These are phyloP conservation scores for Apiospora arundinis DNA, from an alignment of 2,329 filamentous ascomycete genomes.

Conservation along the genomic window DNA sequence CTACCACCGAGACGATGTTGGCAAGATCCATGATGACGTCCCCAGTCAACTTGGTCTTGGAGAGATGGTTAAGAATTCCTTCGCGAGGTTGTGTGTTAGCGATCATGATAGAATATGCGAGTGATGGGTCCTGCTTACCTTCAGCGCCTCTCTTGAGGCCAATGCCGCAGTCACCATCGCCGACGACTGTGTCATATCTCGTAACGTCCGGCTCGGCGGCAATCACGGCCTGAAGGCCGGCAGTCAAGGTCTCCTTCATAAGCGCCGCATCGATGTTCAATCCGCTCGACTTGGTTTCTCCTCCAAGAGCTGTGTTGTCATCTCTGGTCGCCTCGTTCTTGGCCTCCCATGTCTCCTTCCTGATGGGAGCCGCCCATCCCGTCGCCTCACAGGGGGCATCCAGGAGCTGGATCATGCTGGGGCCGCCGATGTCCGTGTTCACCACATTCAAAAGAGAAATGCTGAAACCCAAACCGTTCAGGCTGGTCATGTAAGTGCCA, in stretches of 20 bases:
- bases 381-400: slow-evolving; percentile 73
- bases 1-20: slow-evolving; percentile 59
- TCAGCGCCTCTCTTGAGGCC: slow-evolving; percentile 88
- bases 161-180: slow-evolving; percentile 89
- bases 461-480: slow-evolving; percentile 79
- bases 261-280: slow-evolving; percentile 58
- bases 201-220: slow-evolving; percentile 75
- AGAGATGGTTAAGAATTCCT: slow-evolving; percentile 61
- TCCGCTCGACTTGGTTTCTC: slow-evolving; percentile 50
- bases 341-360: slow-evolving; percentile 67
- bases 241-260: slow-evolving; percentile 59
- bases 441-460: slow-evolving; percentile 72
- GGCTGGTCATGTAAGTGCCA: slow-evolving; percentile 79
- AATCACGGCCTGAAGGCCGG: slow-evolving; percentile 67
- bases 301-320: slow-evolving; percentile 39
- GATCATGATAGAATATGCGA: background rate
- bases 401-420: slow-evolving; percentile 71
- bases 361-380: slow-evolving; percentile 72
- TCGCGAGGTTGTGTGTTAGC: slow-evolving; percentile 22
- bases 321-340: slow-evolving; percentile 56
- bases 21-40: slow-evolving; percentile 61
- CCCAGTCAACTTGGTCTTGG: slow-evolving; percentile 51
- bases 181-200: slow-evolving; percentile 80
- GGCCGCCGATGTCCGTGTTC: slow-evolving; percentile 62
- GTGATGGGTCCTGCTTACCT: slow-evolving; percentile 48